These are phyloP conservation scores for Morella rubra DNA, from an alignment of 306 rosid genomes.

Conservation along the genomic window DNA sequence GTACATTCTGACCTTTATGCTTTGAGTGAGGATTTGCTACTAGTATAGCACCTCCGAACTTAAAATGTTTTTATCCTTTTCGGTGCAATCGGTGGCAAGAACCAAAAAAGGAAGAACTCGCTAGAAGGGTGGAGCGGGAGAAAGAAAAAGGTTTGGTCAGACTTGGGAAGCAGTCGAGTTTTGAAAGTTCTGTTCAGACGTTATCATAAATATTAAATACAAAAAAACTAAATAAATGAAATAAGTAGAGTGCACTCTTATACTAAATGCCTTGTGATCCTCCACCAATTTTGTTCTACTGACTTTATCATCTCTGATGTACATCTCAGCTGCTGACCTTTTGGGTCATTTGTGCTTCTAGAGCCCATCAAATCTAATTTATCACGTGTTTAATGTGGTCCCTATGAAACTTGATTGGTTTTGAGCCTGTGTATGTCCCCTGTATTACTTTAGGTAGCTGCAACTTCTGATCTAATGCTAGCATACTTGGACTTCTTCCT, in stretches of 20 bases:
- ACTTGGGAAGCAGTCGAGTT: background rate
- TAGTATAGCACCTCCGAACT: background rate
- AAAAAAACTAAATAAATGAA: no score
- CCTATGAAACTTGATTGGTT: background rate
- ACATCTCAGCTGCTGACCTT: no score
- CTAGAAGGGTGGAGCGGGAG: background rate
- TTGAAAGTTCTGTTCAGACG: background rate
- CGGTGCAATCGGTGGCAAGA: background rate
- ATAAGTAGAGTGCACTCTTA: no score
- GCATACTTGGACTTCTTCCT: conserved; percentile 93
- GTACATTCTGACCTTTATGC: background rate
- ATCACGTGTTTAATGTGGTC: no score
- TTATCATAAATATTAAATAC: no score
- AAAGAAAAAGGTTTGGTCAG: no score
- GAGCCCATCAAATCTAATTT: no score
- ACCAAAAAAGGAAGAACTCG: background rate
- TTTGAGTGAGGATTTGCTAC: background rate
- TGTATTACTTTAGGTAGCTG: conserved; percentile 65
- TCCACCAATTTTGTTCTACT: no score
- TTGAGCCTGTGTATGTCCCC: conserved; percentile 17
- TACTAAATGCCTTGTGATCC: no score
- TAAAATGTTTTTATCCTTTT: background rate
- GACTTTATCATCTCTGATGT: no score
- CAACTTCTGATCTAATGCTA: conserved; percentile 95
- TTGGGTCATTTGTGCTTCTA: no score